A percentile compares a stretch with the other conserved stretches of the same genome.
phyloP scores from a whole-genome alignment of 768 basidiomycete species.

The Dioszegia aurantiaca region DNA sequence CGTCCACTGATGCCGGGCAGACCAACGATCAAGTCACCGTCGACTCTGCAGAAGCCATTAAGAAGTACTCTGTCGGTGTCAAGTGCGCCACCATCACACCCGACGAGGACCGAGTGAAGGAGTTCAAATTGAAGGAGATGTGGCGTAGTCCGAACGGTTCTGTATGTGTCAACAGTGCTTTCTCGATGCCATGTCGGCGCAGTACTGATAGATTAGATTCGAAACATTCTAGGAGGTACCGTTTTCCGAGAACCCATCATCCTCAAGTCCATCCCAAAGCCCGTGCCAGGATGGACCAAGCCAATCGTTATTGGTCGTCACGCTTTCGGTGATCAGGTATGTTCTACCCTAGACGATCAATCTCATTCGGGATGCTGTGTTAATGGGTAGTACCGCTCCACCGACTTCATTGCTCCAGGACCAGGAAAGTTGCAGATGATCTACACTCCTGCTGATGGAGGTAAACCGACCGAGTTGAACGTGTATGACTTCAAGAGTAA shows the following conservation, averaged over 20 bases:
- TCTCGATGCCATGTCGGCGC: too few species aligned
- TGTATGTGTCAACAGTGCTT: conserved; percentile 60
- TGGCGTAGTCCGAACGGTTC: conserved; percentile 97
- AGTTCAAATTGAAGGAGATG: conserved; percentile 98
- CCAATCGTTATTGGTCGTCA: conserved; percentile 96
- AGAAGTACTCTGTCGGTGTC: conserved; percentile 91
- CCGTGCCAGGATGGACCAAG: conserved; percentile 93
- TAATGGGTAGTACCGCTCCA: conserved; percentile 87
- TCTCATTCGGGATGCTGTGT: neutral
- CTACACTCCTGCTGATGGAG: conserved; percentile 76
- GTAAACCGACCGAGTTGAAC: conserved; percentile 64
- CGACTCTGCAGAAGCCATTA: conserved; percentile 90
- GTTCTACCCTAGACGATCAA: conserved; percentile 18
- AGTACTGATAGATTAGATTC: conserved; percentile 60
- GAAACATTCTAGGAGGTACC: conserved; percentile 96
- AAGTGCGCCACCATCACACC: conserved; percentile 99
- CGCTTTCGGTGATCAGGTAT: conserved; percentile 90
- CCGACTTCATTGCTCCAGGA: conserved; percentile 86
- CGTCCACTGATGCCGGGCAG: conserved; percentile 53
- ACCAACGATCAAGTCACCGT: conserved; percentile 91
- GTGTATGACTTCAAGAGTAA: conserved; percentile 91
- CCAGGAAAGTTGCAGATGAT: conserved; percentile 91
- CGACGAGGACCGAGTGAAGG: conserved; percentile 90
- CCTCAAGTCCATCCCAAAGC: conserved; percentile 80
- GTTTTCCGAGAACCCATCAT: conserved; percentile 99